A percentile compares a stretch with the other conserved stretches of the same genome.
These are phyloP conservation scores for Medicago arabica DNA, from an alignment of 306 rosid species.

Conservation along the genomic window DNA sequence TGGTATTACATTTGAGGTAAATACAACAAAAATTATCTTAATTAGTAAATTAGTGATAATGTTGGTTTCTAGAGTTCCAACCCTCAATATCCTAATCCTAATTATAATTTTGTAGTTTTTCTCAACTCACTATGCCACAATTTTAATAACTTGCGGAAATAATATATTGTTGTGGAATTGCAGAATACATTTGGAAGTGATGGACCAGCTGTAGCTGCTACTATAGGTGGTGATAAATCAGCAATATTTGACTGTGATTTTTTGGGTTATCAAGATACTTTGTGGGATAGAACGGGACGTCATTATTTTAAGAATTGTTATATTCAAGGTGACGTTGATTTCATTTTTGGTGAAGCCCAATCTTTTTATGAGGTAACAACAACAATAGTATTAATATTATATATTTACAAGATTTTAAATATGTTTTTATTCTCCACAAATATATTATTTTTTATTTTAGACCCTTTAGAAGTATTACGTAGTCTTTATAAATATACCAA, in stretches of 20 bases:
- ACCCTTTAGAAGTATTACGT: too few relatives aligned
- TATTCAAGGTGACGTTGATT: slow-evolving; percentile 16
- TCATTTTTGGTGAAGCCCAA: neutral
- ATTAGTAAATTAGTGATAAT: neutral
- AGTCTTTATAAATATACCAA: too few relatives aligned
- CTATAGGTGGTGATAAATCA: neutral
- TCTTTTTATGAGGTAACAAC: slow-evolving; percentile 11
- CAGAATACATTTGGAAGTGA: neutral
- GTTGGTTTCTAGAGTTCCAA: too few relatives aligned
- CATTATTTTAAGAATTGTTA: slow-evolving; percentile 26
- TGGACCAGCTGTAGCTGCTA: neutral
- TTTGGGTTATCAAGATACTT: slow-evolving; percentile 20
- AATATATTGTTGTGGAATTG: neutral
- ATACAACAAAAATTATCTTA: too few relatives aligned
- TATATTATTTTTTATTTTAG: too few relatives aligned
- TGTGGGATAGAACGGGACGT: neutral
- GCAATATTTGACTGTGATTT: neutral
- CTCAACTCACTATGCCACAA: neutral
- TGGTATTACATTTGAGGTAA: slow-evolving; percentile 31
- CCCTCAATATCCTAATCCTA: too few relatives aligned
- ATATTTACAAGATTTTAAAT: too few relatives aligned
- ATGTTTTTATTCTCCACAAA: too few relatives aligned
- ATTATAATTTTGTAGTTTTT: too few relatives aligned
- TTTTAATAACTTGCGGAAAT: neutral
- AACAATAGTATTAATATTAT: too few relatives aligned